Evolutionary conservation across 2,329 filamentous ascomycete species (phyloP).

Genomic region (Dryadomyces quercivorus): DNA sequence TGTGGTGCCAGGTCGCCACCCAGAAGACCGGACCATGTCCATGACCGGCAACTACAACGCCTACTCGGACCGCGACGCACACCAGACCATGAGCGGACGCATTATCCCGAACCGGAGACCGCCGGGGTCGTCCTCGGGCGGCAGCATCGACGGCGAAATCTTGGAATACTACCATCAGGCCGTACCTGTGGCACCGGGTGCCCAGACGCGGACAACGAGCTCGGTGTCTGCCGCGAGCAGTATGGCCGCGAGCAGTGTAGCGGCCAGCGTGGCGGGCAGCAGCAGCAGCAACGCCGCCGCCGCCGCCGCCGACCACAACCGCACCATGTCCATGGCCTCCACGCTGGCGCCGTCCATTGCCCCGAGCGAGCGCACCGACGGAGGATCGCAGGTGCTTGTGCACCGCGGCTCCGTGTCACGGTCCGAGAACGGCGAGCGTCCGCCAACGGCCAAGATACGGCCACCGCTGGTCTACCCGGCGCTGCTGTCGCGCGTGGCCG

Average conservation of each 20-base stretch:
- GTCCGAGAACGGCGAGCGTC: conserved; percentile 41
- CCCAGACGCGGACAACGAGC: conserved; percentile 41
- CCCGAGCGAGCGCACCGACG: conserved; percentile 35
- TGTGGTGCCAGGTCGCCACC: conserved; percentile 75
- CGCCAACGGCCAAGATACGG: conserved; percentile 49
- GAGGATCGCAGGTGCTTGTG: conserved; percentile 24
- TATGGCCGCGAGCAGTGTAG: neutral
- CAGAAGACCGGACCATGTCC: conserved; percentile 86
- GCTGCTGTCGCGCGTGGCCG: conserved; percentile 80
- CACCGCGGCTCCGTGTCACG: conserved; percentile 44
- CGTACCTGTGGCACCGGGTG: conserved; percentile 26
- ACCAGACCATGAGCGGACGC: conserved; percentile 89
- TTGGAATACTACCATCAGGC: conserved; percentile 13
- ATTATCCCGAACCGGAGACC: conserved; percentile 67
- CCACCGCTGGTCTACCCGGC: conserved; percentile 90
- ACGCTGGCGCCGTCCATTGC: conserved; percentile 58
- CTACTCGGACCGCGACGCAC: conserved; percentile 56
- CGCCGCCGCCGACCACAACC: conserved; percentile 22
- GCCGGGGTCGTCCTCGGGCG: conserved; percentile 14
- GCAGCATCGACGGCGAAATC: conserved; percentile 14
- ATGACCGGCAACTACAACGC: conserved; percentile 65
- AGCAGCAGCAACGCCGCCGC: too few species aligned
- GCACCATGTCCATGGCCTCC: conserved; percentile 90
- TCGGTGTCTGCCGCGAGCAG: conserved; percentile 23
- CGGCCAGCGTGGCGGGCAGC: too few species aligned